A percentile compares a stretch with the other conserved stretches of the same genome.
Evolutionary conservation across 257 asterid species (phyloP).

Genomic region (Solanum verrucosum): DNA sequence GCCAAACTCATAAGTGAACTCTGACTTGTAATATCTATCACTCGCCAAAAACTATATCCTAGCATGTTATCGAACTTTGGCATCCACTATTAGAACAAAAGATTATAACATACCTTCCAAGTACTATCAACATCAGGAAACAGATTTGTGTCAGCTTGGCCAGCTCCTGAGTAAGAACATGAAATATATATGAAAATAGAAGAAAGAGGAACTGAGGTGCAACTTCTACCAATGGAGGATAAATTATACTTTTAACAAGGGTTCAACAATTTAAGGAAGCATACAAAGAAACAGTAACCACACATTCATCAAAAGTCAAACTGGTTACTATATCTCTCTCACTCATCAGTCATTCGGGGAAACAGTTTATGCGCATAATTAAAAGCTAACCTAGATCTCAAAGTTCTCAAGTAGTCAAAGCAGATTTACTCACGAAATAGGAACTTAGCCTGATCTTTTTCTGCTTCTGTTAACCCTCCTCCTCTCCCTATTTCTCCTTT

Average conservation of each 20-base stretch:
- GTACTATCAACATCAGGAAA: constrained; percentile 89
- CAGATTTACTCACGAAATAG: not conserved
- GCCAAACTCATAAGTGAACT: not conserved
- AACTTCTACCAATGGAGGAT: not conserved
- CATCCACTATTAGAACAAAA: not conserved
- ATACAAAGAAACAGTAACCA: not conserved
- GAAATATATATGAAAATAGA: not conserved
- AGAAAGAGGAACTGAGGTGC: not conserved
- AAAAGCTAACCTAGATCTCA: not conserved
- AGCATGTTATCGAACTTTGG: not conserved
- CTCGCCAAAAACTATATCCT: not conserved
- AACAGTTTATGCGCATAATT: not conserved
- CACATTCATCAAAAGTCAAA: not conserved
- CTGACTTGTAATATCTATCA: not conserved
- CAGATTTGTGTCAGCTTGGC: constrained; percentile 57
- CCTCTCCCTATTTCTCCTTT: not conserved
- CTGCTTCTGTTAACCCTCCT: not conserved
- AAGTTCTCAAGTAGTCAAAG: not conserved
- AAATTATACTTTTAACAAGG: not conserved
- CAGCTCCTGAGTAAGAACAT: constrained; percentile 40
- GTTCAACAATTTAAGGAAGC: not conserved
- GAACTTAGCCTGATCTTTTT: not conserved
- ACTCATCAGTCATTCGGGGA: not conserved
- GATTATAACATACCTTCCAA: constrained; percentile 42
- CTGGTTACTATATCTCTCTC: not conserved